phyloP scores from a whole-genome alignment of 1,284 basidiomycete genomes.

The Tremellales sp. region DNA sequence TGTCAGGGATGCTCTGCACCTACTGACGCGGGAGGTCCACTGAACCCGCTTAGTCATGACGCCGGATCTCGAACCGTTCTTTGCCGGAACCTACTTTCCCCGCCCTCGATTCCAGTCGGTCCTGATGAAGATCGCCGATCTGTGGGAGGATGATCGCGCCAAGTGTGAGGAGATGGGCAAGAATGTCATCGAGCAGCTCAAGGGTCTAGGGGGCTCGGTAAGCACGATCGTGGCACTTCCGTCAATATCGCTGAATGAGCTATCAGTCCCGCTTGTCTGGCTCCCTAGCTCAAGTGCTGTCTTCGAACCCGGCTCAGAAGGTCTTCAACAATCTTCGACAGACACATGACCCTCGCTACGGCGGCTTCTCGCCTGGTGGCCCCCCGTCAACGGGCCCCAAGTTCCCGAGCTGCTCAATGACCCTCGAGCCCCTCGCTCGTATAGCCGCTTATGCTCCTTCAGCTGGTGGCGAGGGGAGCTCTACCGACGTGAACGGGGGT shows the following conservation, averaged over 20 bases:
- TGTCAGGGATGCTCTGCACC: slow-evolving; percentile 17
- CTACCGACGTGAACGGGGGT: slow-evolving; percentile 31
- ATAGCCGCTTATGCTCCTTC: slow-evolving; percentile 14
- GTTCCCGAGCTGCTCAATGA: slow-evolving; percentile 42
- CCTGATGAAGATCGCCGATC: slow-evolving; percentile 27
- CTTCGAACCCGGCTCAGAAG: slow-evolving; percentile 15
- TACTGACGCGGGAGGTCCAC: neutral
- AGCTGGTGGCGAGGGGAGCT: slow-evolving; percentile 15
- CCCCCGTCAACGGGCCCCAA: slow-evolving; percentile 40
- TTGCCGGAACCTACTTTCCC: slow-evolving; percentile 52
- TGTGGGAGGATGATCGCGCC: slow-evolving; percentile 36
- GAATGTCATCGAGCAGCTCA: slow-evolving; percentile 28
- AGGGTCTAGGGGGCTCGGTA: slow-evolving; percentile 16
- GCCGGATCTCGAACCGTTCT: slow-evolving; percentile 51
- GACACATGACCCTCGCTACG: slow-evolving; percentile 40
- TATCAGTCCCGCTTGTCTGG: slow-evolving; percentile 4
- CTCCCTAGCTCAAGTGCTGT: slow-evolving; percentile 12
- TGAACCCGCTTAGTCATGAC: slow-evolving; percentile 42
- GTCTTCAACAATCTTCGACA: slow-evolving; percentile 23
- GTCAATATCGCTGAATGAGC: neutral
- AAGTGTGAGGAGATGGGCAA: slow-evolving; percentile 24
- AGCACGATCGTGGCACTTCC: neutral
- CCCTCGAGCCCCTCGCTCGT: slow-evolving; percentile 31
- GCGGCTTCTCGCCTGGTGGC: slow-evolving; percentile 48
- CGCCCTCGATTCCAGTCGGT: slow-evolving; percentile 29